Conservation (phyloP, 2,329 filamentous ascomycete genomes). For the Ophiocordyceps sinensis region DNA sequence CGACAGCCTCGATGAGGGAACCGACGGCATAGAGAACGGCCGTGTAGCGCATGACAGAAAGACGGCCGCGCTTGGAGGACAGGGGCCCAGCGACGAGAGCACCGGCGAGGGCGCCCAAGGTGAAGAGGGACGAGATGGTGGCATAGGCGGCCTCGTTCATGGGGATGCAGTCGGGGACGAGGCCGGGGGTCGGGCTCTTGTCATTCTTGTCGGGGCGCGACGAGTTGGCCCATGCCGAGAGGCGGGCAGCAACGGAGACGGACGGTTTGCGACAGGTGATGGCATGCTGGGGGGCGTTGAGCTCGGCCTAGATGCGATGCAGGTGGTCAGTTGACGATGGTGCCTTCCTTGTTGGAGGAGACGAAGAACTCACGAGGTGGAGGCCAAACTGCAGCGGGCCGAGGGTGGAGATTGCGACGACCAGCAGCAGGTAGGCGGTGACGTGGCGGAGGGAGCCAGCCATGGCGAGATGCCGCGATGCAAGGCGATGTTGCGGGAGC, state of each 20-base stretch:
- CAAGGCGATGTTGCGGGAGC: too few relatives aligned
- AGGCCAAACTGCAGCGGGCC: slow-evolving; percentile 91
- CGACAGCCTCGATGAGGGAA: slow-evolving; percentile 59
- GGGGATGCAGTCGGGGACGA: slow-evolving; percentile 64
- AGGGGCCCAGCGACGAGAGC: slow-evolving; percentile 67
- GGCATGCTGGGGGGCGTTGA: slow-evolving; percentile 89
- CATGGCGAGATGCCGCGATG: slow-evolving; percentile 9
- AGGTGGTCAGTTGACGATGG: neutral
- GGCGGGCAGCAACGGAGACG: slow-evolving; percentile 16
- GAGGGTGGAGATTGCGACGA: slow-evolving; percentile 63
- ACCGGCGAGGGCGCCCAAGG: slow-evolving; percentile 72
- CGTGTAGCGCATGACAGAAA: slow-evolving; percentile 62
- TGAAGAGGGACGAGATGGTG: slow-evolving; percentile 80
- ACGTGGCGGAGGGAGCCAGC: slow-evolving; percentile 28
- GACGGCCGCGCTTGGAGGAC: slow-evolving; percentile 63
- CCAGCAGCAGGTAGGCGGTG: slow-evolving; percentile 63
- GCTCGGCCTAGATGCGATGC: slow-evolving; percentile 47
- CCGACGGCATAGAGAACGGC: slow-evolving; percentile 64
- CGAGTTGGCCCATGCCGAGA: slow-evolving; percentile 14
- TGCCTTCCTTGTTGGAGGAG: neutral
- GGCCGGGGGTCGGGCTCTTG: slow-evolving; percentile 9
- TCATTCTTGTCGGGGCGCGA: slow-evolving; percentile 5
- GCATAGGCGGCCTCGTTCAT: slow-evolving; percentile 77
- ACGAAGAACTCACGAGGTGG: slow-evolving; percentile 55
- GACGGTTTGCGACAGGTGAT: slow-evolving; percentile 63